phyloP scores from a whole-genome alignment of 2,329 filamentous ascomycete species.

The Pseudogymnoascus sp. region DNA sequence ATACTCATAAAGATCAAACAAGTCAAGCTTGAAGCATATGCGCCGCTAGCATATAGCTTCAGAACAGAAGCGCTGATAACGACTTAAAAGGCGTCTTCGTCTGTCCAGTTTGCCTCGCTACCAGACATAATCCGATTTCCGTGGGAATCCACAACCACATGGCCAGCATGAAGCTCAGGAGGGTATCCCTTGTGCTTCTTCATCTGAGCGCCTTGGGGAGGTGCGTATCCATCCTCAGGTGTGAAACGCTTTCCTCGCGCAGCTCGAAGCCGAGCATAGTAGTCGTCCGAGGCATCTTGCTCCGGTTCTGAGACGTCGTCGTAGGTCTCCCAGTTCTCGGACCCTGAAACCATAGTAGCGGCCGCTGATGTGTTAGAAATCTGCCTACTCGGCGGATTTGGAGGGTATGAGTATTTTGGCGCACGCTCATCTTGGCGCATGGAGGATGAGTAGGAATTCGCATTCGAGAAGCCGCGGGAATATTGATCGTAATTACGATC shows the following conservation, averaged over 20 bases:
- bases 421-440: conserved; percentile 33
- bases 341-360: conserved; percentile 64
- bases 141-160: conserved; percentile 39
- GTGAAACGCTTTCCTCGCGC: conserved; percentile 57
- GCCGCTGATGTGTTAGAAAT: conserved; percentile 57
- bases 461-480: conserved; percentile 17
- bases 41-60: neutral
- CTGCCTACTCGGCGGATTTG: conserved; percentile 44
- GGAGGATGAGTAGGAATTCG: conserved; percentile 28
- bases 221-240: conserved; percentile 33
- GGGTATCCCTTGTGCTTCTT: conserved; percentile 50
- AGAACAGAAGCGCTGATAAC: neutral
- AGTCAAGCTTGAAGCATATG: neutral
- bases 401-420: conserved; percentile 21
- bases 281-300: conserved; percentile 71
- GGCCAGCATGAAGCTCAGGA: conserved; percentile 39
- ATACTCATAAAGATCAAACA: neutral
- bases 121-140: conserved; percentile 55
- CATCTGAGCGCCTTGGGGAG: conserved; percentile 32
- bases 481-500: conserved; percentile 41
- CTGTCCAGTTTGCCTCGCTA: conserved; percentile 54
- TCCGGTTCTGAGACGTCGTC: conserved; percentile 75
- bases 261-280: conserved; percentile 72
- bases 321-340: conserved; percentile 97
- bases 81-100: conserved; percentile 49